Base-by-base conservation (phyloP, 2,329 filamentous ascomycete species). In the Clarireedia sp. region DNA sequence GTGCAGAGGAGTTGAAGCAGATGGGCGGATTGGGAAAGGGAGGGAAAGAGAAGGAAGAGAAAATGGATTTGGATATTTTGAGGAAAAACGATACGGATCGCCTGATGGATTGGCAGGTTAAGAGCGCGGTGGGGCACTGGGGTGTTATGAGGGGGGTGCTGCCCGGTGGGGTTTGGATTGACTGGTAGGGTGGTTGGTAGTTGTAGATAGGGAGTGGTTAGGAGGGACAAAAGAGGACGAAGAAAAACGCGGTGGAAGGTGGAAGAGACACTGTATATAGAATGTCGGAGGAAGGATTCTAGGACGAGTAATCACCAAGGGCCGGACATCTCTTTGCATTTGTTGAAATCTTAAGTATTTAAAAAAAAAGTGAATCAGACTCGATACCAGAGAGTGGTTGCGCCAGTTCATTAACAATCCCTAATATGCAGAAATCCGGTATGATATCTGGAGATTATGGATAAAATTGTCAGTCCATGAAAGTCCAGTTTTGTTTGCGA, bases 61-160 rank as follows among this genome's bases (percentile, higher is more conserved):
- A 75, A 1, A 75, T 40, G 14, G 52, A 23, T 17, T 53, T 48
- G 3, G 52, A 75, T 3, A 68, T 90, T 0, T 71, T 94, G 66
- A 75, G 72, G 26, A 76, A 69, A 45, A 86, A 84, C 52, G 80
- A 86, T 59, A 89, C 86, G 23, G 75, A 75, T 6, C 78, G 82
- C 64, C 75, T 96, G 65, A 78, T 79, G 54, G 78, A 79, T 68
- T 89, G 82, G 76, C 90, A 96, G 68, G 78, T 83, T 65, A 76
- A 81, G 66, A 89, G 87, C 64, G 91, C 91, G 0, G 68, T 87
- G 51, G 87, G 87, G 9, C 94, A 99, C 73, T 99, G 94, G 94
- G 75, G 74, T 44, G 86, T 99, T 47, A 99, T 99, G 90, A 82
- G 94, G 66, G 81, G 75, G 0, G 90, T 96, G 2, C 63, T 97